Evolutionary conservation across 148 eudicot genomes (phyloP).

Genomic region (Silene conica): DNA sequence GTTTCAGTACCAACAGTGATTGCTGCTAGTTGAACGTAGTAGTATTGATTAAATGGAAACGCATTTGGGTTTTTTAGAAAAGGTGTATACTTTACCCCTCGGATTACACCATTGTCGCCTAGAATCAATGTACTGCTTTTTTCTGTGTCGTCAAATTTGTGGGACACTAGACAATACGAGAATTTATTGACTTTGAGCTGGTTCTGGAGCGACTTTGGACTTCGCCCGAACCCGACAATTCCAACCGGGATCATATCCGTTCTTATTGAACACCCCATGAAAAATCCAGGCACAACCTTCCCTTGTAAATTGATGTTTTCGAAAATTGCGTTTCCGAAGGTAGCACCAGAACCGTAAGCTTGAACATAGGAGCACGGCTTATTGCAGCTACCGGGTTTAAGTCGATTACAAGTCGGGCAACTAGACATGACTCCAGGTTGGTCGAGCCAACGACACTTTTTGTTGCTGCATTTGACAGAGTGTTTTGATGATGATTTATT

Average conservation of each 20-base stretch:
- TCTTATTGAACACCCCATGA: conserved; percentile 58
- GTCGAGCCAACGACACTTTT: conserved; percentile 43
- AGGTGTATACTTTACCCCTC: conserved; percentile 44
- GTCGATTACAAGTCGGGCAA: conserved; percentile 31
- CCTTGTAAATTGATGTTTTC: conserved; percentile 42
- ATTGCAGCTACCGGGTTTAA: conserved; percentile 20
- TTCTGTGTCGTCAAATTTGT: conserved; percentile 42
- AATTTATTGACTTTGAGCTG: conserved; percentile 57
- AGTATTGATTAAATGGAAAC: too few relatives aligned
- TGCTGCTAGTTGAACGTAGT: conserved; percentile 34
- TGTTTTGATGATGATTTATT: conserved; percentile 42
- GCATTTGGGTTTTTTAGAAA: conserved; percentile 34
- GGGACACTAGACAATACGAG: conserved; percentile 65
- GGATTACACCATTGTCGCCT: not conserved
- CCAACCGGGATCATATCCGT: conserved; percentile 51
- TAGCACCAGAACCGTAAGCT: conserved; percentile 54
- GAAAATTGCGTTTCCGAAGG: conserved; percentile 41
- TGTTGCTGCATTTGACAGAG: conserved; percentile 43
- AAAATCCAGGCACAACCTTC: conserved; percentile 23
- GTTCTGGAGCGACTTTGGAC: conserved; percentile 46
- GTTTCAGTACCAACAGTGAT: conserved; percentile 51
- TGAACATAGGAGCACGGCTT: conserved; percentile 45
- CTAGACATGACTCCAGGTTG: conserved; percentile 25
- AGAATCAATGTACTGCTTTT: conserved; percentile 24
- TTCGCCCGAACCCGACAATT: conserved; percentile 72